These are phyloP conservation scores for Gremmenia infestans DNA, from an alignment of 2,329 filamentous ascomycete species.

Conservation along the genomic window DNA sequence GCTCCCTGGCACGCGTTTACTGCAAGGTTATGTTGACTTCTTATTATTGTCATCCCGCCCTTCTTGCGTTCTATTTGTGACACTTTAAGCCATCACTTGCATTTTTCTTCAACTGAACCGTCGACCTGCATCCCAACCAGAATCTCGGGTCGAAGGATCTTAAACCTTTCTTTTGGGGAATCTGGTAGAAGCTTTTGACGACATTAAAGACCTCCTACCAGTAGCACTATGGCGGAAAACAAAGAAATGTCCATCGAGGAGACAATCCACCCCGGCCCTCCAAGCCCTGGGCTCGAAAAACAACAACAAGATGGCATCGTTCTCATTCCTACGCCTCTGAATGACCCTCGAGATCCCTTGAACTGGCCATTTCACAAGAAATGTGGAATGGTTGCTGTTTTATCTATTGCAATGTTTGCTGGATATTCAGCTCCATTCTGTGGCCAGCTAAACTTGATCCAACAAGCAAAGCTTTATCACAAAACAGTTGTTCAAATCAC, in stretches of 20 bases:
- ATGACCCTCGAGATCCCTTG: slow-evolving; percentile 44
- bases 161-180: too few relatives aligned
- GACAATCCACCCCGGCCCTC: background rate
- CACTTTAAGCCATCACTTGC: too few relatives aligned
- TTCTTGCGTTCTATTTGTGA: too few relatives aligned
- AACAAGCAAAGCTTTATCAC: slow-evolving; percentile 13
- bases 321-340: slow-evolving; percentile 38
- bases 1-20: too few relatives aligned
- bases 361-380: slow-evolving; percentile 30
- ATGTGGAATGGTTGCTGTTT: slow-evolving; percentile 6
- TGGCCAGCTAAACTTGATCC: slow-evolving; percentile 8
- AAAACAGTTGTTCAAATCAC: slow-evolving; percentile 11
- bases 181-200: background rate
- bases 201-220: too few relatives aligned
- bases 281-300: background rate
- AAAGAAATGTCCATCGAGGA: background rate
- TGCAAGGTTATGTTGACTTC: too few relatives aligned
- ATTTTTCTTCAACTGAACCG: too few relatives aligned
- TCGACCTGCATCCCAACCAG: too few relatives aligned
- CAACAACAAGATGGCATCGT: slow-evolving; percentile 1
- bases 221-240: background rate
- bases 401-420: slow-evolving; percentile 14
- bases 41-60: too few relatives aligned
- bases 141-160: too few relatives aligned
- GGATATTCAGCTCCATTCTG: slow-evolving; percentile 7